phyloP scores from a whole-genome alignment of 495 filamentous ascomycete species.

The Neurospora sp. region DNA sequence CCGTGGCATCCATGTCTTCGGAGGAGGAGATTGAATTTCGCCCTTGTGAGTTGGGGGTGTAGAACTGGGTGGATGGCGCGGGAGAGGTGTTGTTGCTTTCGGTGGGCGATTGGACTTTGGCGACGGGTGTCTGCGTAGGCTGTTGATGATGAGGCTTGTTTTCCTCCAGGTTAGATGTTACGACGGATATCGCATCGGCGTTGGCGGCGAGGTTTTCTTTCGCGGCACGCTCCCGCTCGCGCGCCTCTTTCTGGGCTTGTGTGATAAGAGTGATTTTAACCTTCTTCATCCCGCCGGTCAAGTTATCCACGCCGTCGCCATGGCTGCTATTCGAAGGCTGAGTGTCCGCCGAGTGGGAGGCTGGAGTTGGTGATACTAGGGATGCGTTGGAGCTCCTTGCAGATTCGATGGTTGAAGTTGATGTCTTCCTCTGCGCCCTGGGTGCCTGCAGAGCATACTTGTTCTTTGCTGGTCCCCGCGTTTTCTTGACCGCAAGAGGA shows the following conservation, averaged over 20 bases:
- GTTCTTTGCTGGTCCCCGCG: constrained; percentile 24
- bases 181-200: constrained; percentile 10
- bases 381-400: background rate
- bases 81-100: background rate
- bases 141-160: background rate
- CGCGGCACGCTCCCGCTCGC: constrained; percentile 20
- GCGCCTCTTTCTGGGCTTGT: constrained; percentile 57
- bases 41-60: background rate
- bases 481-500: constrained; percentile 34
- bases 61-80: constrained; percentile 1
- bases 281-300: constrained; percentile 60
- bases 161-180: constrained; percentile 2
- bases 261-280: constrained; percentile 67
- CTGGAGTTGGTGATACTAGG: background rate
- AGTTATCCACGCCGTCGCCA: constrained; percentile 43
- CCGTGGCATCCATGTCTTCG: background rate
- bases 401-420: background rate
- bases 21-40: constrained; percentile 1
- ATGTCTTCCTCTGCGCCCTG: constrained; percentile 34
- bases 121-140: constrained; percentile 3
- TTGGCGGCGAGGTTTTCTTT: constrained; percentile 11
- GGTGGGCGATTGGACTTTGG: background rate
- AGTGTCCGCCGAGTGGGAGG: background rate
- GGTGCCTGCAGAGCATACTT: constrained; percentile 15
- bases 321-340: constrained; percentile 6